Evolutionary conservation across 2,329 filamentous ascomycete genomes (phyloP).

Genomic region (Aspergillus nomiae): DNA sequence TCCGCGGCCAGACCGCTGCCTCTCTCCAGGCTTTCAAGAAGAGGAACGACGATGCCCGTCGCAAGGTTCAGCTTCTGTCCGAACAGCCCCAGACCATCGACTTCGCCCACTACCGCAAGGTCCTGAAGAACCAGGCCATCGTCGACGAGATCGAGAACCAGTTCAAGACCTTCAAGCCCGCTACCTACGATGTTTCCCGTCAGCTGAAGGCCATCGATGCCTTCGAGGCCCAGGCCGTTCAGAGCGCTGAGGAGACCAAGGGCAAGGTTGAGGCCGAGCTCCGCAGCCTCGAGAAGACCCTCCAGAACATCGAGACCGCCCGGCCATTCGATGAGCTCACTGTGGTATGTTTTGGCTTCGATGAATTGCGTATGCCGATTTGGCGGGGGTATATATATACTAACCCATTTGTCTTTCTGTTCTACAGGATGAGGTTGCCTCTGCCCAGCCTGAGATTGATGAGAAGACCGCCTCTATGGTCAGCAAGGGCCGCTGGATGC

Average conservation of each 20-base stretch:
- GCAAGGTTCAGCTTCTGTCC: slow-evolving; percentile 81
- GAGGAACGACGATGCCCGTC: slow-evolving; percentile 98
- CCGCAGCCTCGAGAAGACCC: slow-evolving; percentile 87
- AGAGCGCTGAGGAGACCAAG: slow-evolving; percentile 98
- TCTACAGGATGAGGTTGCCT: slow-evolving; percentile 84
- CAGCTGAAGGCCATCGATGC: slow-evolving; percentile 98
- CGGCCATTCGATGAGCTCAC: slow-evolving; percentile 96
- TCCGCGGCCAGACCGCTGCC: slow-evolving; percentile 89
- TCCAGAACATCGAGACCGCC: slow-evolving; percentile 96
- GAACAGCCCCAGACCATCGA: slow-evolving; percentile 86
- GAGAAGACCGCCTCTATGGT: slow-evolving; percentile 94
- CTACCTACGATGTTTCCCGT: slow-evolving; percentile 86
- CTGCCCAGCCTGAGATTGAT: slow-evolving; percentile 94
- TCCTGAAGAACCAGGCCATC: slow-evolving; percentile 94
- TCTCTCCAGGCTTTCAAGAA: slow-evolving; percentile 98
- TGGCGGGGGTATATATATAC: neutral
- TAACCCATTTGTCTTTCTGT: slow-evolving; percentile 11
- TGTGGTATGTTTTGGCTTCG: slow-evolving; percentile 66
- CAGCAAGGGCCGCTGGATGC: slow-evolving; percentile 96
- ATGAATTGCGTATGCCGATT: neutral
- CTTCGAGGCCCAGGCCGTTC: slow-evolving; percentile 94
- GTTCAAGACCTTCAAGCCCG: slow-evolving; percentile 87
- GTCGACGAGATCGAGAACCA: slow-evolving; percentile 97
- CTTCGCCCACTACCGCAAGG: slow-evolving; percentile 86
- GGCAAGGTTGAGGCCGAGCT: slow-evolving; percentile 92